Evolutionary conservation across 2,329 filamentous ascomycete genomes (phyloP).

Genomic region (Pseudopyrenochaeta lycopersici): DNA sequence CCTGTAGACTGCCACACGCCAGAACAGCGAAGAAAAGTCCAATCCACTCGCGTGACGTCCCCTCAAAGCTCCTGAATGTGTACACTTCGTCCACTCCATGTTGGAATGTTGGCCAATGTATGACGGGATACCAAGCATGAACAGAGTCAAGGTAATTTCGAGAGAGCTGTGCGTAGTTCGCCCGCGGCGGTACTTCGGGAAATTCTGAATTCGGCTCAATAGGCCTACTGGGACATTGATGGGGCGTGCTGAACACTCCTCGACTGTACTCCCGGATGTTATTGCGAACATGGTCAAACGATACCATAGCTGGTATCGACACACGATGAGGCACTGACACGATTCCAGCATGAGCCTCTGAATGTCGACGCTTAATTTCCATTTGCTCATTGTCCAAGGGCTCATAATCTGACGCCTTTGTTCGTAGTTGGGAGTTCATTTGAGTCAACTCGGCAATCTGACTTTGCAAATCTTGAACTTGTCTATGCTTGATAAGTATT

Average conservation of each 20-base stretch:
- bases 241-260: conserved; percentile 82
- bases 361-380: conserved; percentile 57
- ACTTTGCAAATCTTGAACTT: conserved; percentile 95
- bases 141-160: conserved; percentile 78
- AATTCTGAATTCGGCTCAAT: conserved; percentile 56
- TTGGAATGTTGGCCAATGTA: conserved; percentile 88
- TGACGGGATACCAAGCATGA: conserved; percentile 82
- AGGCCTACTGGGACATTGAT: conserved; percentile 62
- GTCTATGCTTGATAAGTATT: conserved; percentile 56
- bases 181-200: conserved; percentile 74
- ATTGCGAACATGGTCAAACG: conserved; percentile 74
- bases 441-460: conserved; percentile 83
- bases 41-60: conserved; percentile 74
- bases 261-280: conserved; percentile 78
- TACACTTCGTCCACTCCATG: conserved; percentile 81
- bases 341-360: conserved; percentile 17
- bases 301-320: conserved; percentile 68
- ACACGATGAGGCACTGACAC: conserved; percentile 54
- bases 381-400: conserved; percentile 53
- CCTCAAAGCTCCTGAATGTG: conserved; percentile 67
- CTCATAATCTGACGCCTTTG: conserved; percentile 65
- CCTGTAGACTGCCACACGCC: conserved; percentile 82
- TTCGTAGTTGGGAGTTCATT: conserved; percentile 78
- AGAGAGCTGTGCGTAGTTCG: conserved; percentile 75
- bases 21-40: conserved; percentile 85